Percentiles rank a stretch among this genome's conserved stretches.
Evolutionary conservation across 306 rosid genomes (phyloP).

Genomic region (Myrica gale): DNA sequence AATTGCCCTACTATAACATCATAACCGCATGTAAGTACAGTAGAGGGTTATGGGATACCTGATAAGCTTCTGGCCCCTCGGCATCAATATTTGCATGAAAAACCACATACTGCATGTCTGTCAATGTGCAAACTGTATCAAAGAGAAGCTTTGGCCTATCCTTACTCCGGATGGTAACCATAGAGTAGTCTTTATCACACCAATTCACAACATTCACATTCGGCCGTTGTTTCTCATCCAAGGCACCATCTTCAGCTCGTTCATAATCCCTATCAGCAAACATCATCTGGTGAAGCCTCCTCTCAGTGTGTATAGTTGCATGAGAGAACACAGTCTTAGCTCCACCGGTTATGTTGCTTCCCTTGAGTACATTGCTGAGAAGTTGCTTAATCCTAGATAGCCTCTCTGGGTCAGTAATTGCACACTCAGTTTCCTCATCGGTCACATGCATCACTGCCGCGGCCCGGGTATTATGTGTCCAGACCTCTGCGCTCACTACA

Average conservation of each 20-base stretch:
- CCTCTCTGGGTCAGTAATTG: conserved; percentile 63
- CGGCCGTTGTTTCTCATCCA: conserved; percentile 67
- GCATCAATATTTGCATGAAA: conserved; percentile 86
- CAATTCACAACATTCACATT: conserved; percentile 79
- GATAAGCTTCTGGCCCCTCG: conserved; percentile 86
- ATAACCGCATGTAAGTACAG: conserved; percentile 7
- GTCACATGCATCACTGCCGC: conserved; percentile 80
- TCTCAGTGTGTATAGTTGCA: conserved; percentile 65
- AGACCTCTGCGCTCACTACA: conserved; percentile 77
- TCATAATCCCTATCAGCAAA: conserved; percentile 93
- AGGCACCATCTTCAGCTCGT: conserved; percentile 42
- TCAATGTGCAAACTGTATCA: conserved; percentile 90
- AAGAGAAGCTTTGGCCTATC: conserved; percentile 95
- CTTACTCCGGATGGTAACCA: conserved; percentile 68
- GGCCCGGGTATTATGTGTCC: conserved; percentile 89
- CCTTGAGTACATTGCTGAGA: conserved; percentile 83
- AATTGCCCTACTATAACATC: background rate
- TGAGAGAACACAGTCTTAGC: conserved; percentile 80
- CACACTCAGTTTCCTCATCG: conserved; percentile 56
- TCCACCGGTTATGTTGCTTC: conserved; percentile 62
- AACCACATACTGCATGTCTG: conserved; percentile 95
- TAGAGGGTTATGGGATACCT: conserved; percentile 44
- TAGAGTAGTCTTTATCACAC: conserved; percentile 82
- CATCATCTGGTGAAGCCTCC: conserved; percentile 98
- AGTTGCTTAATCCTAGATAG: conserved; percentile 61